Evolutionary conservation across 78 protist species (phyloP), one percentile per base, ranked within the genome.

Genomic region (Dictyostelium capitatum): DNA sequence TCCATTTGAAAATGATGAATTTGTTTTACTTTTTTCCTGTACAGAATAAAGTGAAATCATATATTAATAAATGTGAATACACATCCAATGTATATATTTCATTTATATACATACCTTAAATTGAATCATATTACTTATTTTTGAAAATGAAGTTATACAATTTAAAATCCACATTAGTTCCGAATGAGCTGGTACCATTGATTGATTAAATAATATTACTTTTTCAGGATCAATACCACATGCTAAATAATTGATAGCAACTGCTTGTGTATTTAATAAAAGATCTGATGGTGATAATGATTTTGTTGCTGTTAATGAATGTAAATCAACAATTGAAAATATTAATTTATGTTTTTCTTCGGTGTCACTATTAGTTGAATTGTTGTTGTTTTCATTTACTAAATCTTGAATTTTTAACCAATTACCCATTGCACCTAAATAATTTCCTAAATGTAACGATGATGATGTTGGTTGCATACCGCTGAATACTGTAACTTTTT

Each of bases 381-480:
- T 10, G 8, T 1, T 64, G 56, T 10, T 41, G 79, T 65, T n/a
- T 32, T 28, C 30, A 12, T 43, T 4, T 14, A 79, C 30, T 10
- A 80, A 20, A n/a, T 83, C 80, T 93, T 93, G 96, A 23, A 93
- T n/a, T 23, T 93, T 80, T 48, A 93, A 69, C 96, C 96, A 93
- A 65, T 93, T 77, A 23, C n/a, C 3, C 87, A 93, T 84, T 47
- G 96, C 96, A 64, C 96, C 96, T 11, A 84, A 43, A 47, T 93
- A 93, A 51, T 93, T 93, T 17, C 96, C 96, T 19, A 93, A 30
- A 93, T 93, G 96, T 62, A 93, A 48, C 50, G 79, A 83, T n/a
- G 67, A 85, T 53, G 80, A 67, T 32, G 96, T 93, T 23, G 96
- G 96, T 84, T 93, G 96, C 83, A 93, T 93, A 23, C 96, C 96